These are phyloP conservation scores for Ilyonectria sp. DNA, from an alignment of 2,329 filamentous ascomycete genomes.

Conservation along the genomic window DNA sequence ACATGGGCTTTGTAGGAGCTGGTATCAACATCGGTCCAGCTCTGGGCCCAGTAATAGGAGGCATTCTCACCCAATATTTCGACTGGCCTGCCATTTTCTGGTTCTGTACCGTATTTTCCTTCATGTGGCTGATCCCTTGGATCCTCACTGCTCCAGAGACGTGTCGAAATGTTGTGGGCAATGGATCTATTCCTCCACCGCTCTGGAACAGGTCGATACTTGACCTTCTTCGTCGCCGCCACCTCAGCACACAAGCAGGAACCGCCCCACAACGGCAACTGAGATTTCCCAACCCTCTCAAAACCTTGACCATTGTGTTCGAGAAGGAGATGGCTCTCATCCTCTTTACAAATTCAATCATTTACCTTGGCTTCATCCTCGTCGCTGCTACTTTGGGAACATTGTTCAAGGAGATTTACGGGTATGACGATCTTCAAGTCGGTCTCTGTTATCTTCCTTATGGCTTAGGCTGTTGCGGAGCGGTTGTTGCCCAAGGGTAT, in stretches of 20 bases:
- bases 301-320: conserved; percentile 67
- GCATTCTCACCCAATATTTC: conserved; percentile 73
- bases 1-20: conserved; percentile 77
- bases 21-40: conserved; percentile 71
- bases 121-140: conserved; percentile 67
- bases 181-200: conserved; percentile 72
- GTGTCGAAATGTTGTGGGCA: conserved; percentile 71
- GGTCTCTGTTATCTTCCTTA: conserved; percentile 71
- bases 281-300: conserved; percentile 70
- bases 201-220: conserved; percentile 71
- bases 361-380: conserved; percentile 71
- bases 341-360: conserved; percentile 65
- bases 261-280: conserved; percentile 58
- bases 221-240: conserved; percentile 61
- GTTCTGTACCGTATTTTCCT: conserved; percentile 73
- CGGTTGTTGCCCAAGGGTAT: conserved; percentile 70
- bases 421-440: conserved; percentile 65
- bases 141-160: conserved; percentile 72
- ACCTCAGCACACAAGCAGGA: conserved; percentile 54
- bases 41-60: conserved; percentile 74
- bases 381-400: conserved; percentile 68
- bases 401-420: conserved; percentile 66
- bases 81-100: conserved; percentile 80
- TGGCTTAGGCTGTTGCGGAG: conserved; percentile 64
- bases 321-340: conserved; percentile 72